Percentiles rank a stretch among this genome's conserved stretches.
Conservation (phyloP, 768 basidiomycete species). For the Xerocomus brunneocitrinus region DNA sequence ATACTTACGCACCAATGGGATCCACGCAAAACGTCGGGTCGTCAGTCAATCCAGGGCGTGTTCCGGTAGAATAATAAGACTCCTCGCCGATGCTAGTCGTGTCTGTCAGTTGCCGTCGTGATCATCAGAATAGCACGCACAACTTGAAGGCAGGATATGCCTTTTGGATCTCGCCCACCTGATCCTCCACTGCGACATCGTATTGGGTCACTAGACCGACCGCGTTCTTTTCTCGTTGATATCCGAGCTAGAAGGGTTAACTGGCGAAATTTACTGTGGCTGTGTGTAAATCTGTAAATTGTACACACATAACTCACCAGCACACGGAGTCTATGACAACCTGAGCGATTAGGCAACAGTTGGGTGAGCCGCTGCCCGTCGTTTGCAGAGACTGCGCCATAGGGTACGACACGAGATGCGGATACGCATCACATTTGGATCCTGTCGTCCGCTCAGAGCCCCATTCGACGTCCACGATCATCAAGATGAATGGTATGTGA, state of each 20-base stretch:
- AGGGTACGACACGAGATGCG: too few species aligned
- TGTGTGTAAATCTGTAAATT: too few species aligned
- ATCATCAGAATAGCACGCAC: slow-evolving; percentile 45
- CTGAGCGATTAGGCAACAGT: too few species aligned
- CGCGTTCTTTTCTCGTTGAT: slow-evolving; percentile 87
- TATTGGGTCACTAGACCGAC: slow-evolving; percentile 95
- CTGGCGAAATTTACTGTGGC: too few species aligned
- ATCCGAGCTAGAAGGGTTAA: slow-evolving; percentile 45
- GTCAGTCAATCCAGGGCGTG: slow-evolving; percentile 66
- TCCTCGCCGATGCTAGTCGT: slow-evolving; percentile 84
- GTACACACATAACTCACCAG: too few species aligned
- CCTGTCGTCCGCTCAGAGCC: too few species aligned
- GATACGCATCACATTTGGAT: too few species aligned
- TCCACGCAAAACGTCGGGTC: slow-evolving; percentile 95
- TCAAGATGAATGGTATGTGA: too few species aligned
- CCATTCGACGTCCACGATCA: too few species aligned
- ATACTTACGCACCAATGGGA: slow-evolving; percentile 65
- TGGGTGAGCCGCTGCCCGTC: too few species aligned
- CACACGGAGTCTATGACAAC: too few species aligned
- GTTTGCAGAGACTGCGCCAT: too few species aligned
- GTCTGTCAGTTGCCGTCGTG: background rate
- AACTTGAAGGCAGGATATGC: slow-evolving; percentile 78
- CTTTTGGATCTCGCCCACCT: slow-evolving; percentile 59
- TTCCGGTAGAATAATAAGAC: slow-evolving; percentile 67
- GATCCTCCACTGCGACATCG: slow-evolving; percentile 85